Evolutionary conservation across 805 yeast genomes (phyloP).

Genomic region (Barnettozyma vustinii): DNA sequence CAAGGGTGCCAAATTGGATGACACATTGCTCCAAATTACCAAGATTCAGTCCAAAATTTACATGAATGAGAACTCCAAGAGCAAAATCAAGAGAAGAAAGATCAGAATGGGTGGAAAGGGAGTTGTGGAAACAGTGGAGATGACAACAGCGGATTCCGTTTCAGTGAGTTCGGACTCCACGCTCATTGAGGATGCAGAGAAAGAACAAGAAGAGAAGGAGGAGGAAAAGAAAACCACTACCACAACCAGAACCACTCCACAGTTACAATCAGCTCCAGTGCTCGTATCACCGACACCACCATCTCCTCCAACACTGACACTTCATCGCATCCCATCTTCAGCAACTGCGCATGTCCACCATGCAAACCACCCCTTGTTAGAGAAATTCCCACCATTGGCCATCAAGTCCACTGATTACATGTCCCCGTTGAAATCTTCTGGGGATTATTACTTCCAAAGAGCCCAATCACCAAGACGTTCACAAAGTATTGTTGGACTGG

Average conservation of each 20-base stretch:
- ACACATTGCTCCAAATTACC: conserved; percentile 20
- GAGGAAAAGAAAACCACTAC: background rate
- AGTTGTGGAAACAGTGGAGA: background rate
- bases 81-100: conserved; percentile 16
- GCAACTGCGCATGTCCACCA: background rate
- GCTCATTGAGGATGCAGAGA: conserved; percentile 13
- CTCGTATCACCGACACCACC: background rate
- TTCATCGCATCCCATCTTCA: background rate
- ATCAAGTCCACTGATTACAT: conserved; percentile 4
- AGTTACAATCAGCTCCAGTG: background rate
- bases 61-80: conserved; percentile 20
- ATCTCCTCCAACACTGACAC: background rate
- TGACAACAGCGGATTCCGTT: conserved; percentile 6
- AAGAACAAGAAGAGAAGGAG: background rate
- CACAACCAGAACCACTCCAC: background rate
- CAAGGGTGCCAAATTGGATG: conserved; percentile 11
- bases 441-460: conserved; percentile 12
- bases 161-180: conserved; percentile 20
- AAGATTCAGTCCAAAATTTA: conserved; percentile 24
- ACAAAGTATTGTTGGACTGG: conserved; percentile 20
- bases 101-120: conserved; percentile 16
- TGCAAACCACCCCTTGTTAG: conserved; percentile 13
- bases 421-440: conserved; percentile 14
- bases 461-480: conserved; percentile 24
- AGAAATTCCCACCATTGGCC: conserved; percentile 12